phyloP scores from a whole-genome alignment of 2,329 filamentous ascomycete species.

The Graphiopsis chlorocephala region DNA sequence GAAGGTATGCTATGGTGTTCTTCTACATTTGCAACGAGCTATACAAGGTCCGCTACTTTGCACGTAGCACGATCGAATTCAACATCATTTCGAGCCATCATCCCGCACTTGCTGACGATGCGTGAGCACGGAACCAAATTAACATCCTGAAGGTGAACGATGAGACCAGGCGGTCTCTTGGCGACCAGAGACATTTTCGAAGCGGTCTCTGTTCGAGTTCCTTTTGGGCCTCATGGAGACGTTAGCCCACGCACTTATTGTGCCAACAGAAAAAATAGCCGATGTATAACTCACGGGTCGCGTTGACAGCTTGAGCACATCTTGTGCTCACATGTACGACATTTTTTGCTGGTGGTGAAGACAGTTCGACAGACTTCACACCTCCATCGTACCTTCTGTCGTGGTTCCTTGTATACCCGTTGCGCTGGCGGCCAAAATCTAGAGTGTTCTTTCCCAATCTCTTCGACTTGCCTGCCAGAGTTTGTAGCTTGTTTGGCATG shows the following conservation, averaged over 20 bases:
- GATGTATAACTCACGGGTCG: not conserved
- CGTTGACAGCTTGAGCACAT: not conserved
- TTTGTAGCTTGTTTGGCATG: not conserved
- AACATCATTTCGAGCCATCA: not conserved
- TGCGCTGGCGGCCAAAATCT: not conserved
- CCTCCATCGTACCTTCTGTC: not conserved
- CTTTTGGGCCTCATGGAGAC: too few relatives aligned
- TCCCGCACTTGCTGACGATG: not conserved
- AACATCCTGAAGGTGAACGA: not conserved
- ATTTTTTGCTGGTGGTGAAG: not conserved
- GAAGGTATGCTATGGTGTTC: too few relatives aligned
- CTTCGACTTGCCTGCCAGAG: not conserved
- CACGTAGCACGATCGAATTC: not conserved
- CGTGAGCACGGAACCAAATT: not conserved
- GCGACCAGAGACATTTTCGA: too few relatives aligned
- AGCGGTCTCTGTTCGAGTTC: too few relatives aligned
- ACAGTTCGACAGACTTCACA: not conserved
- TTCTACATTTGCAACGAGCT: too few relatives aligned
- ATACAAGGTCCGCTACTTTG: not conserved
- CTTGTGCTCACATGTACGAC: not conserved
- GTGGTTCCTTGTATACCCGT: not conserved
- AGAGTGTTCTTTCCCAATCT: not conserved
- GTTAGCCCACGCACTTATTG: too few relatives aligned
- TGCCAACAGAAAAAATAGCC: too few relatives aligned
- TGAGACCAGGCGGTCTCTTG: too few relatives aligned